Evolutionary conservation across 441 rosid species (phyloP), one percentile per base, ranked within the genome.

Genomic region (Cnidoscolus chayamansa): DNA sequence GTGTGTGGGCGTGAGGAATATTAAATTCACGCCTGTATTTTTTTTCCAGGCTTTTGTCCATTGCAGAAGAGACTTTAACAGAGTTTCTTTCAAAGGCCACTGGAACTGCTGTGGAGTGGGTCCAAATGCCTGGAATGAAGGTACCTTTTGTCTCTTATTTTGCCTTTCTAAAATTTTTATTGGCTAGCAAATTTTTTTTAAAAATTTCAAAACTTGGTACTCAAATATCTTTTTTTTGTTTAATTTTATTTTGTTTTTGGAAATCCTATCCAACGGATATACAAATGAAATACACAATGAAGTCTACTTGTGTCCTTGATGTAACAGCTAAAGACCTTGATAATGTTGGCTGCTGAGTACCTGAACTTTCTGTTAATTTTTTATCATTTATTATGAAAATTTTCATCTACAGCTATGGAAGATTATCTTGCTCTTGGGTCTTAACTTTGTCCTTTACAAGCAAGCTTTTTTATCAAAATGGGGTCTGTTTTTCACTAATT

Each of bases 71-170:
- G 84, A 91, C 99, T 89, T 91, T 95, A 91, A 88, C 99, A 91
- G 99, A 95, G 96, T 95, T 95, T 93, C 95, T 95, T 90, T 95
- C 98, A 78, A 96, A 96, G 99, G 99, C 99, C 79, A 96, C 97
- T 88, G 99, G 99, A 90, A 96, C 98, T 81, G 99, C 99, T 83
- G 96, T 96, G 63, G 99, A 96, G 97, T 93, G 99, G 99, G 94
- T 96, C 81, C 98, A 96, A 87, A 96, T 93, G 97, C 99, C 99
- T 90, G 97, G 99, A 91, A 96, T 93, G 99, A 96, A 96, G 99
- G 99, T 91, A 87, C 78, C 62, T 53, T 66, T 70, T 32, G 17
- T 43, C 63, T 37, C 55, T 65, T 57, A 69, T 75, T 51, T 20
- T 17, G 43, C 53, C 15, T 40, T 50, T 37, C 25, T 6, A 40